Percentiles rank a stretch among this genome's conserved stretches.
Evolutionary conservation across 1,284 basidiomycete species (phyloP).

Genomic region (Moniliella sp.): DNA sequence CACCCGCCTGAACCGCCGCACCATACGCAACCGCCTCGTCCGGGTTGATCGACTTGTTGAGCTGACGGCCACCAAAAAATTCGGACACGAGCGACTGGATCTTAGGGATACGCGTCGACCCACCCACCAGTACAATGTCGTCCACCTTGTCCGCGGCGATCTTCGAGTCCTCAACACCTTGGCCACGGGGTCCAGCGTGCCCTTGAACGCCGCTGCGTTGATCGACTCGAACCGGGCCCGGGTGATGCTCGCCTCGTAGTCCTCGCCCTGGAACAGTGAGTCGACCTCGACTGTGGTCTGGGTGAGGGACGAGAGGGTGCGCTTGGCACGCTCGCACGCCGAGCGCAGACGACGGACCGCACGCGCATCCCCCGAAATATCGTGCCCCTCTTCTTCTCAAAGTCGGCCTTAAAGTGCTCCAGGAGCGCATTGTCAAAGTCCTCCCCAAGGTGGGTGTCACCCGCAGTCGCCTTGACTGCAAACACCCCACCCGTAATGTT

Average conservation of each 20-base stretch:
- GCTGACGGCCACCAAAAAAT: slow-evolving; percentile 82
- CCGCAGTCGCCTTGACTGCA: slow-evolving; percentile 46
- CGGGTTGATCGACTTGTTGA: slow-evolving; percentile 68
- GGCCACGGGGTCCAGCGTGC: slow-evolving; percentile 89
- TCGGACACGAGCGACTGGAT: slow-evolving; percentile 93
- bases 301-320: slow-evolving; percentile 85
- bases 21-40: slow-evolving; percentile 38
- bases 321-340: slow-evolving; percentile 97
- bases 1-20: slow-evolving; percentile 33
- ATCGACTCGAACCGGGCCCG: slow-evolving; percentile 98
- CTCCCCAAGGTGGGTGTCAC: slow-evolving; percentile 50
- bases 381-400: slow-evolving; percentile 55
- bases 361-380: slow-evolving; percentile 86
- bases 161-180: slow-evolving; percentile 98
- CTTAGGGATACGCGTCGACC: slow-evolving; percentile 98
- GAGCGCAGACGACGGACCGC: slow-evolving; percentile 80
- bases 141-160: slow-evolving; percentile 90
- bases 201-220: slow-evolving; percentile 79
- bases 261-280: slow-evolving; percentile 69
- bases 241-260: slow-evolving; percentile 33
- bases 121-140: slow-evolving; percentile 96
- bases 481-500: slow-evolving; percentile 47
- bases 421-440: slow-evolving; percentile 94
- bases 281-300: slow-evolving; percentile 98
- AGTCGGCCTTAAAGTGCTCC: slow-evolving; percentile 53